Evolutionary conservation across 169 alveolate species (phyloP).

Genomic region (Plasmodium fragile): DNA sequence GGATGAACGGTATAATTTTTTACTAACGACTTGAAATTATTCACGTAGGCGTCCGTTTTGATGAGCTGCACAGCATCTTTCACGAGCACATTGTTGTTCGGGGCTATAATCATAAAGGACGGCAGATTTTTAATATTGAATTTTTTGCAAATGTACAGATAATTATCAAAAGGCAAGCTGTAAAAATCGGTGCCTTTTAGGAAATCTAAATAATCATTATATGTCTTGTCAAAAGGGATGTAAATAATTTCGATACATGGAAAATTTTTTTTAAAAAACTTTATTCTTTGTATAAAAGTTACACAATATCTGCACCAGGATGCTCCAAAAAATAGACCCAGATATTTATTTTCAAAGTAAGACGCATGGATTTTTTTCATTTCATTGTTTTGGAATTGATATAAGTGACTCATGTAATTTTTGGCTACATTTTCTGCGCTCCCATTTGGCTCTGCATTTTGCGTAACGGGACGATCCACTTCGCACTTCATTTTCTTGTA

Average conservation of each 20-base stretch:
- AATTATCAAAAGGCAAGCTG: slow-evolving; percentile 65
- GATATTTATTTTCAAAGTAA: slow-evolving; percentile 43
- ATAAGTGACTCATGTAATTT: slow-evolving; percentile 24
- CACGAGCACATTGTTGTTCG: slow-evolving; percentile 42
- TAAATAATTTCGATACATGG: slow-evolving; percentile 58
- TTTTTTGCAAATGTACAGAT: slow-evolving; percentile 53
- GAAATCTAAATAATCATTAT: slow-evolving; percentile 43
- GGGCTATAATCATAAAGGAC: slow-evolving; percentile 43
- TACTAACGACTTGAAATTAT: slow-evolving; percentile 43
- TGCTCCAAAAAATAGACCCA: slow-evolving; percentile 73
- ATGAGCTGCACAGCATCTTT: slow-evolving; percentile 60
- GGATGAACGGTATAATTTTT: slow-evolving; percentile 48
- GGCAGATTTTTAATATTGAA: slow-evolving; percentile 45
- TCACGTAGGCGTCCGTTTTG: slow-evolving; percentile 43
- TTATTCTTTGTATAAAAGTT: slow-evolving; percentile 43
- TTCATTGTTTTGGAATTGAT: slow-evolving; percentile 38
- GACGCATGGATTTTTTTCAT: slow-evolving; percentile 55
- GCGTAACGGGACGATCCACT: slow-evolving; percentile 28
- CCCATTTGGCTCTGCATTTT: background rate
- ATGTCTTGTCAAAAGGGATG: slow-evolving; percentile 73
- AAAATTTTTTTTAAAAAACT: slow-evolving; percentile 40
- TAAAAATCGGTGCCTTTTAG: slow-evolving; percentile 44
- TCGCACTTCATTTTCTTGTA: slow-evolving; percentile 9
- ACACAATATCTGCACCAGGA: slow-evolving; percentile 73
- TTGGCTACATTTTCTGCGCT: background rate